Base-by-base conservation (phyloP, 2,329 filamentous ascomycete genomes). In the Aspergillus cejpii region DNA sequence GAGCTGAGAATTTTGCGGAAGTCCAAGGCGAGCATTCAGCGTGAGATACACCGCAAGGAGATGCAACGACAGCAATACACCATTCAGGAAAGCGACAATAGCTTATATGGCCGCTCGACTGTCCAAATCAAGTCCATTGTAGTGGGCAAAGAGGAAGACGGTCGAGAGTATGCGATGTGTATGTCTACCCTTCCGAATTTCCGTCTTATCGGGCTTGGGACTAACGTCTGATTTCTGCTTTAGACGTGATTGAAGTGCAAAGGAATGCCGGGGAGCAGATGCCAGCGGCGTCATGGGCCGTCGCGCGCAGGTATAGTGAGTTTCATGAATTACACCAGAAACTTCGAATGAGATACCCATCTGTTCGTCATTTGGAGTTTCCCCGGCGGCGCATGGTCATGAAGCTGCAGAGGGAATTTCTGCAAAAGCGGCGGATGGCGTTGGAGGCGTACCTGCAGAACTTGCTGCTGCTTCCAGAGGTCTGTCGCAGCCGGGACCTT, bases 11-110 rank as follows among this genome's bases (percentile, higher is more conserved):
- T 98, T 50, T 67, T 98, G 40, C 82, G 85, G 43, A 98, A 98
- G 65, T 96, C 89, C 1, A 95, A 92, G 65, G 84, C 89, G 24
- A 98, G 92, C 65, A 72, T 98, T 45, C 86, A 94, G 59, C 79
- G 92, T 53, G 92, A 98, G 65, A 89, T 97, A 43, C 80, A 88
- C 45, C 82, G 90, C 26, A 98, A 97, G 63, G 91, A 97, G 66
- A 78, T 98, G 60, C 92, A 98, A 64, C 80, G 90, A 41, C 92
- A 95, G 65, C 94, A 98, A 63, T 98, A 98, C 57, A 87, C 94
- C 37, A 82, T 97, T 6, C 92, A 98, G 67, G 92, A 98, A 67
- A 96, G 89, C 61, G 94, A 98, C 64, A 98, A 95, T 65, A 95
- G 89, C 64, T 74, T 98, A 19, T 97, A 94, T 59, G 92, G 92